A percentile compares a stretch with the other conserved stretches of the same genome.
Evolutionary conservation across 345 rosid species (phyloP).

Genomic region (Eutrema heterophyllum): DNA sequence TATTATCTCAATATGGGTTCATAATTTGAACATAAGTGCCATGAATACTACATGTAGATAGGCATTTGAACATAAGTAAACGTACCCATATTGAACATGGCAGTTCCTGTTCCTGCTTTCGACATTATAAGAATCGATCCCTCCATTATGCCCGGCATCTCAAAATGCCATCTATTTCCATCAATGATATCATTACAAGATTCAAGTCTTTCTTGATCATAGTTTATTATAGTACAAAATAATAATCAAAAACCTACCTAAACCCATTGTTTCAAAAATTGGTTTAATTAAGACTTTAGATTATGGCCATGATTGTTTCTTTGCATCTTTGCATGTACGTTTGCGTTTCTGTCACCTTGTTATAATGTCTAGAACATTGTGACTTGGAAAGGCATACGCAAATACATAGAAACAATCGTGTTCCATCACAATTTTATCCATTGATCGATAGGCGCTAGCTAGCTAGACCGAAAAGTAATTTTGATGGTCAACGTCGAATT

Average conservation of each 20-base stretch:
- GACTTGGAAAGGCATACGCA: neutral
- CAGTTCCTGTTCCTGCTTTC: slow-evolving; percentile 90
- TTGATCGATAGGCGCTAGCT: neutral
- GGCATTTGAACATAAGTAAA: neutral
- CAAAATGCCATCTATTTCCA: slow-evolving; percentile 60
- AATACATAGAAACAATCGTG: neutral
- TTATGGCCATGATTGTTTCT: neutral
- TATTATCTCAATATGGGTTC: neutral
- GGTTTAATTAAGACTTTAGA: neutral
- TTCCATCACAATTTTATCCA: neutral
- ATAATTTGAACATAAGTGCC: too few relatives aligned
- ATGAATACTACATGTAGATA: neutral
- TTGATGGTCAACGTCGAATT: neutral
- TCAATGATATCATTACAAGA: neutral
- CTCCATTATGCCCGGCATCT: slow-evolving; percentile 76
- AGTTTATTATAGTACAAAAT: neutral
- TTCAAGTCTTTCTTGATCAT: neutral
- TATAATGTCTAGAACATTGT: neutral
- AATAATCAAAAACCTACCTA: neutral
- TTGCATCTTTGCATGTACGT: neutral
- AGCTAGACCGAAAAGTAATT: neutral
- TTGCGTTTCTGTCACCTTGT: neutral
- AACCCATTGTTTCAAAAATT: neutral
- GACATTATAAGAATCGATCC: slow-evolving; percentile 75
- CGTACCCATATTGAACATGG: slow-evolving; percentile 92